A percentile compares a stretch with the other conserved stretches of the same genome.
Evolutionary conservation across 768 basidiomycete genomes (phyloP).

Genomic region (Termitomyces sp.): DNA sequence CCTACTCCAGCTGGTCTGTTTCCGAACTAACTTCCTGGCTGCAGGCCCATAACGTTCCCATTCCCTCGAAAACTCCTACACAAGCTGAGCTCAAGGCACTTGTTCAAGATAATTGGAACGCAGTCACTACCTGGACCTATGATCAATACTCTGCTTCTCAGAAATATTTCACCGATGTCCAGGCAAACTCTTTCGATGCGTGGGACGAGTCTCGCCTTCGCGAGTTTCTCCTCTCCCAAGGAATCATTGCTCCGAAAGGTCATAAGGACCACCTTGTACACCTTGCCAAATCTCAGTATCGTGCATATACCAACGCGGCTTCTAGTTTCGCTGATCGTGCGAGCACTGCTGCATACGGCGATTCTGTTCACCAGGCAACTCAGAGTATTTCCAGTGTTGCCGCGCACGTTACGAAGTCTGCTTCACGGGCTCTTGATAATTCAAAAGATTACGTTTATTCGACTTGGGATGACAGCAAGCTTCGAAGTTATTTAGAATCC

Average conservation of each 20-base stretch:
- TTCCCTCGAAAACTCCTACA: constrained; percentile 39
- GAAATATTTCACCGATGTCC: constrained; percentile 50
- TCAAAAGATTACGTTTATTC: constrained; percentile 86
- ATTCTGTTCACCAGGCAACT: constrained; percentile 32
- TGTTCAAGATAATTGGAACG: constrained; percentile 62
- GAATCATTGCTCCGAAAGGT: constrained; percentile 76
- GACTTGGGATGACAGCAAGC: constrained; percentile 77
- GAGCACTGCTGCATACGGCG: constrained; percentile 47
- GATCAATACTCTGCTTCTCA: constrained; percentile 64
- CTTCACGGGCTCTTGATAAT: constrained; percentile 51
- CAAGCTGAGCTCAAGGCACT: constrained; percentile 34
- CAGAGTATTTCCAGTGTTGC: constrained; percentile 34
- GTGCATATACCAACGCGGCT: constrained; percentile 54
- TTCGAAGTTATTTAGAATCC: constrained; percentile 68
- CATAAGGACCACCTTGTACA: constrained; percentile 75
- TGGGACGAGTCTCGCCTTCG: constrained; percentile 86
- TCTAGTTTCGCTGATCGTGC: constrained; percentile 46
- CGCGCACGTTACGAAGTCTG: constrained; percentile 50
- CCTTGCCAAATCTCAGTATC: constrained; percentile 68
- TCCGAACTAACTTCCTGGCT: constrained; percentile 66
- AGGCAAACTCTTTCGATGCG: constrained; percentile 59
- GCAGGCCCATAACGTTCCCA: constrained; percentile 52
- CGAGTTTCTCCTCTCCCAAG: constrained; percentile 81
- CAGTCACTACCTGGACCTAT: constrained; percentile 46
- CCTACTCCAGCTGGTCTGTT: constrained; percentile 53